Conservation (phyloP, 257 asterid species). For the Solanum microdontum region DNA sequence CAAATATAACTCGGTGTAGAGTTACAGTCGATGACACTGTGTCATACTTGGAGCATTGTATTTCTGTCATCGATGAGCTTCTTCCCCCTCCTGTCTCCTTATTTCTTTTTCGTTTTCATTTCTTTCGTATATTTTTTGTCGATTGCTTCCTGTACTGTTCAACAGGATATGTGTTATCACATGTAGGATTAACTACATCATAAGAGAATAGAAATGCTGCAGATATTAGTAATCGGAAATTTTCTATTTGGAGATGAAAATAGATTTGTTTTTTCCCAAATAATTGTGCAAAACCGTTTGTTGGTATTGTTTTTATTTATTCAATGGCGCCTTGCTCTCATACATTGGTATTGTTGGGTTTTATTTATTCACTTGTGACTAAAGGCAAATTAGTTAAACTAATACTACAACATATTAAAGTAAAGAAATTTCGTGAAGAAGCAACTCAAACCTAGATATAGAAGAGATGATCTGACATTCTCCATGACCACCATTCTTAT, state of each 20-base stretch:
- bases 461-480: neutral
- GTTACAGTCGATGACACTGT: neutral
- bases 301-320: neutral
- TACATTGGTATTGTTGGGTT: neutral
- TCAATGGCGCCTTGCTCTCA: neutral
- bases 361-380: neutral
- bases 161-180: neutral
- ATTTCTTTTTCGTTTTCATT: neutral
- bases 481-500: neutral
- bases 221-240: too few species aligned
- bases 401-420: neutral
- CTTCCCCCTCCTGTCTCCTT: neutral
- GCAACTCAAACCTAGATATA: too few species aligned
- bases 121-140: neutral
- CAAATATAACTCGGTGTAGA: neutral
- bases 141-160: neutral
- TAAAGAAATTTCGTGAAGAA: neutral
- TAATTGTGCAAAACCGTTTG: neutral
- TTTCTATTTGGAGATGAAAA: neutral
- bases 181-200: neutral
- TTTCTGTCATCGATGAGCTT: neutral
- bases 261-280: neutral
- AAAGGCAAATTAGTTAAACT: neutral
- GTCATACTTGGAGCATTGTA: neutral
- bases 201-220: neutral